Conservation (phyloP, 805 yeast genomes). For the Yarrowia keelungensis region DNA sequence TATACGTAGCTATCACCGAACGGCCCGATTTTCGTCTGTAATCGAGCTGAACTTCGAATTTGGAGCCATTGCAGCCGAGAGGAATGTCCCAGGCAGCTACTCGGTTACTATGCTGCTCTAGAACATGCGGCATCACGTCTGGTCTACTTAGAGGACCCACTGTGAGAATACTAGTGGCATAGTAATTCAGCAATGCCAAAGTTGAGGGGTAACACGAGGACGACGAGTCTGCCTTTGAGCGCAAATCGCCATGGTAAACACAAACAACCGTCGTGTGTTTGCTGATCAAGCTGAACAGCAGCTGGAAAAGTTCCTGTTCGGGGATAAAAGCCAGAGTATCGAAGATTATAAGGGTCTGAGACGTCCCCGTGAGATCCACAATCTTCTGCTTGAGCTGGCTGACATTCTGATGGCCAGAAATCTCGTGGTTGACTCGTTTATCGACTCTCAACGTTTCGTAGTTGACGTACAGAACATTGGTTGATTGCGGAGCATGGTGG, state of each 20-base stretch:
- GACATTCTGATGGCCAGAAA: conserved; percentile 39
- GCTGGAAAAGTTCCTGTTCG: conserved; percentile 55
- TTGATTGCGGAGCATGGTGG: conserved; percentile 50
- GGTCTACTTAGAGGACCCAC: conserved; percentile 55
- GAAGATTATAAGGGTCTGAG: conserved; percentile 57
- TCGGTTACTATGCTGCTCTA: conserved; percentile 56
- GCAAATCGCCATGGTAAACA: conserved; percentile 52
- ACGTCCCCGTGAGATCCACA: conserved; percentile 41
- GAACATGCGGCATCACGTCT: conserved; percentile 42
- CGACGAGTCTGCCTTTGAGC: neutral
- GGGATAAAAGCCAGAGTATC: conserved; percentile 73
- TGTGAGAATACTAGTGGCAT: conserved; percentile 78
- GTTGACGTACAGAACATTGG: conserved; percentile 62
- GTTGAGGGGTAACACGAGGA: conserved; percentile 61
- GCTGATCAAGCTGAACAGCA: conserved; percentile 59
- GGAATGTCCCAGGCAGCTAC: conserved; percentile 58
- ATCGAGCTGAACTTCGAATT: conserved; percentile 60
- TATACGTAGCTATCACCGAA: conserved; percentile 62
- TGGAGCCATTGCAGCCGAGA: conserved; percentile 57
- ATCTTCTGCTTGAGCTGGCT: conserved; percentile 44
- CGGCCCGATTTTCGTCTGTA: conserved; percentile 88
- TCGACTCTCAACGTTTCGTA: conserved; percentile 64
- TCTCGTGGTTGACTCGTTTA: conserved; percentile 46
- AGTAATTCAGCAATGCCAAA: conserved; percentile 62
- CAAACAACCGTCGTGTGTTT: conserved; percentile 58